These are phyloP conservation scores for Colletotrichum cordylinicola DNA, from an alignment of 2,329 filamentous ascomycete species.

Conservation along the genomic window DNA sequence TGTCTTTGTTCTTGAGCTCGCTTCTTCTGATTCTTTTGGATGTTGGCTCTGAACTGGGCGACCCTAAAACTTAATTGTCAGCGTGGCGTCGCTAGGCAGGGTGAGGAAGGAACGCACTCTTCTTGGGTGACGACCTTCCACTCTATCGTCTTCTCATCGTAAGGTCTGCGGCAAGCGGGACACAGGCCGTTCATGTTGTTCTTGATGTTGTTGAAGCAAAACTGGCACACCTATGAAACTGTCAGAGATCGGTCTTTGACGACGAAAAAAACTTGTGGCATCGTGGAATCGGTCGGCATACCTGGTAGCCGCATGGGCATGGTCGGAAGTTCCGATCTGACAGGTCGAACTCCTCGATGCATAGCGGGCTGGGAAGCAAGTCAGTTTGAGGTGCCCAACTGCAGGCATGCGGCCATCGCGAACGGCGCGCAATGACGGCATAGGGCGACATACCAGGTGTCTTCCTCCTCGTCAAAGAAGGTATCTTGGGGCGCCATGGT, in stretches of 20 bases:
- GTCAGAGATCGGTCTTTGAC: constrained; percentile 1
- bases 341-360: constrained; percentile 98
- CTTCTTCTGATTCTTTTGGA: constrained; percentile 92
- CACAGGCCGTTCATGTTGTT: constrained; percentile 97
- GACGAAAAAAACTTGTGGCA: not conserved
- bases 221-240: constrained; percentile 85
- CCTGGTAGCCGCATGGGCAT: constrained; percentile 98
- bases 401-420: not conserved
- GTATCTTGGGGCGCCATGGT: constrained; percentile 72
- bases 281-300: constrained; percentile 47
- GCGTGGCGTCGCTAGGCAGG: not conserved
- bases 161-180: constrained; percentile 93
- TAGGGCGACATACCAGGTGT: constrained; percentile 62
- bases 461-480: constrained; percentile 75
- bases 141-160: constrained; percentile 96
- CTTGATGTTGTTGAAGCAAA: constrained; percentile 99
- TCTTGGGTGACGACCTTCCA: constrained; percentile 95
- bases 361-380: constrained; percentile 75
- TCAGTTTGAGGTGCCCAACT: constrained; percentile 27
- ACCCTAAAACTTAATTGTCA: constrained; percentile 54
- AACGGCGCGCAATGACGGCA: not conserved
- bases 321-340: constrained; percentile 97
- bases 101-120: constrained; percentile 70
- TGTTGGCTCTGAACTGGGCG: constrained; percentile 77
- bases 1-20: constrained; percentile 83